Base-by-base conservation (phyloP, 495 filamentous ascomycete genomes). In the Penicillium alfredii region DNA sequence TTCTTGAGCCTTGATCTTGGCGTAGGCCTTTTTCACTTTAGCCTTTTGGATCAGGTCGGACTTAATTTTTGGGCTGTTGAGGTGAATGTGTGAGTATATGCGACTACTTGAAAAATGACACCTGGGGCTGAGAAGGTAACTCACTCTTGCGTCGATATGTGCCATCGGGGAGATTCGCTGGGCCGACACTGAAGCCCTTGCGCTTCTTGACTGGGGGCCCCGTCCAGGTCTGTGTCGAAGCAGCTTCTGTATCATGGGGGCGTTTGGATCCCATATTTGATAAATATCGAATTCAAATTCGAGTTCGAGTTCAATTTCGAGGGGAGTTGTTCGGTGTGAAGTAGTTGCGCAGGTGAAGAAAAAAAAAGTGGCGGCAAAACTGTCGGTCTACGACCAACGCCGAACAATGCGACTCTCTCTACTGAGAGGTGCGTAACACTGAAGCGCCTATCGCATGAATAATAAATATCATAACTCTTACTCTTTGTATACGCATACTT, bases 81-180 rank as follows among this genome's bases (percentile, higher is more conserved):
- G 21, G 35, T 53, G 41, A 50, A 53, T 33, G 3, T 36, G 45
- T 41, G 31, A 43, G 28, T 17, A 22, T 35, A 35, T 30, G 35
- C 6, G 2, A n/a, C 4, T 8, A 25, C 23, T 28, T 26, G 21
- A 15, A 13, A 2, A 20, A 41, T 35, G 1, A 26, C n/a, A 25
- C 28, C 13, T 12, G 25, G 12, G 11, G 9, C 7, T 26, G 9
- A 15, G 12, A 13, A 29, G n/a, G 14, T 24, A 10, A 35, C 47
- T 35, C 60, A 92, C 89, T 77, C 76, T 96, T 96, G 41, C 92
- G 85, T 49, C 80, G 78, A 76, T 93, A 84, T 11, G 82, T 80
- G 23, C 92, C 92, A 60, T 97, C 90, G 15, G 92, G 92, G 11
- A 98, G 72, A 56, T 96, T 94, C 28, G 81, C 87, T 30, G 92